Evolutionary conservation across 78 protist species (phyloP).

Genomic region (Dictyostelium discoideum): DNA sequence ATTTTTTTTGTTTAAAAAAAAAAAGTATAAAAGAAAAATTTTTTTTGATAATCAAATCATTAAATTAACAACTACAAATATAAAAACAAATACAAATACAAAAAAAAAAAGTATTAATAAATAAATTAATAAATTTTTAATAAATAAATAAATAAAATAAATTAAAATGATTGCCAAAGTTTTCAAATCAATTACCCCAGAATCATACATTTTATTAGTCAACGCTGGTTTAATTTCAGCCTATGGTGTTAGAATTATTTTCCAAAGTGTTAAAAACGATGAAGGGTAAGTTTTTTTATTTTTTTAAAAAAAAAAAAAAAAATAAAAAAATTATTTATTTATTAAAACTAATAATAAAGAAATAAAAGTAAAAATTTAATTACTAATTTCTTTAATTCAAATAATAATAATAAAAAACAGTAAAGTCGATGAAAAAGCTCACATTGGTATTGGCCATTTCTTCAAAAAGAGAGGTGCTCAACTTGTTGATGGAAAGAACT

Average conservation of each 20-base stretch:
- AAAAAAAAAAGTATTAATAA: not conserved
- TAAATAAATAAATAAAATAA: not conserved
- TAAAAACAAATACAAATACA: not conserved
- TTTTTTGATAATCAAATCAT: not conserved
- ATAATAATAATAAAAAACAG: not conserved
- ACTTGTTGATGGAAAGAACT: not conserved
- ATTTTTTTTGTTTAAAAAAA: too few species aligned
- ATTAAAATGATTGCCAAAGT: slow-evolving; percentile 6
- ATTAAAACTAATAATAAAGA: not conserved
- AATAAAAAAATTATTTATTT: not conserved
- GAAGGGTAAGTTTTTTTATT: not conserved
- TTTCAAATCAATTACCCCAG: slow-evolving; percentile 19
- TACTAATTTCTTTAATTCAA: not conserved
- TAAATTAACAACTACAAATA: not conserved
- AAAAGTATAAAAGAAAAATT: not conserved
- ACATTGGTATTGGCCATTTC: not conserved
- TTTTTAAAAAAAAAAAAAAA: too few species aligned
- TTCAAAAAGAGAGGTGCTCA: slow-evolving; percentile 2
- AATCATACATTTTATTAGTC: not conserved
- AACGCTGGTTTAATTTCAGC: not conserved
- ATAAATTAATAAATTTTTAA: not conserved
- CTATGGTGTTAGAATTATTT: not conserved
- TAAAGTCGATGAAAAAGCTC: not conserved
- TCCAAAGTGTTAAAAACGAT: not conserved
- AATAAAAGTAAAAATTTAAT: not conserved